Evolutionary conservation across 306 rosid species (phyloP).

Genomic region (Cyamopsis tetragonoloba): DNA sequence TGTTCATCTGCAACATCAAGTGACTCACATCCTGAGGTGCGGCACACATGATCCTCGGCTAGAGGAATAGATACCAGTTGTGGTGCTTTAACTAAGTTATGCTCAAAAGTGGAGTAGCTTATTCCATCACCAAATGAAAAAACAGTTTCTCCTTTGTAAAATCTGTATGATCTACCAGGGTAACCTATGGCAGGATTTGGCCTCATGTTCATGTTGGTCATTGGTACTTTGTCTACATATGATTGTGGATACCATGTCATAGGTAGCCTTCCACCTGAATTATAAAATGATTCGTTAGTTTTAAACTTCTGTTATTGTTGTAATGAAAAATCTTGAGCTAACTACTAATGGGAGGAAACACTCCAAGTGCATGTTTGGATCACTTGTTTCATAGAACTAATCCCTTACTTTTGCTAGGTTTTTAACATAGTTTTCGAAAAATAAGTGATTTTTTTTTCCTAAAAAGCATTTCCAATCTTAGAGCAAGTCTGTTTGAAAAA

Average conservation of each 20-base stretch:
- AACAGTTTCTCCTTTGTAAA: constrained; percentile 80
- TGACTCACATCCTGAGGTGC: constrained; percentile 58
- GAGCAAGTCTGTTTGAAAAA: too few species aligned
- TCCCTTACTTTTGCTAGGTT: too few species aligned
- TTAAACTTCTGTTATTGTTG: constrained; percentile 5
- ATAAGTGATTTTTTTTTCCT: too few species aligned
- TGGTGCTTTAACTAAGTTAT: constrained; percentile 58
- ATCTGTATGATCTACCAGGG: constrained; percentile 88
- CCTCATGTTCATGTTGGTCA: constrained; percentile 97
- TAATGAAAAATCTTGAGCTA: not conserved
- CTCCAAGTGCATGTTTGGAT: too few species aligned
- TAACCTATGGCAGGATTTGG: constrained; percentile 66
- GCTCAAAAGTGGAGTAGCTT: constrained; percentile 60
- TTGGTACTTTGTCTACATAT: constrained; percentile 73
- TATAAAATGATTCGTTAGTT: not conserved
- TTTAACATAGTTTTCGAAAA: too few species aligned
- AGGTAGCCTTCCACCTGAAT: constrained; percentile 86
- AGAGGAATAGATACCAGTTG: constrained; percentile 47
- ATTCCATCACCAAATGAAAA: constrained; percentile 82
- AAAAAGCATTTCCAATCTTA: too few species aligned
- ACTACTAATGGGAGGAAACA: too few species aligned
- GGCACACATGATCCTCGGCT: constrained; percentile 60
- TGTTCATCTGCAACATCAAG: constrained; percentile 43
- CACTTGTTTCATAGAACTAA: too few species aligned
- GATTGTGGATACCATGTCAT: constrained; percentile 98